phyloP scores from a whole-genome alignment of 192 early-diverging fungal genomes.

The Backusella psychrophila region DNA sequence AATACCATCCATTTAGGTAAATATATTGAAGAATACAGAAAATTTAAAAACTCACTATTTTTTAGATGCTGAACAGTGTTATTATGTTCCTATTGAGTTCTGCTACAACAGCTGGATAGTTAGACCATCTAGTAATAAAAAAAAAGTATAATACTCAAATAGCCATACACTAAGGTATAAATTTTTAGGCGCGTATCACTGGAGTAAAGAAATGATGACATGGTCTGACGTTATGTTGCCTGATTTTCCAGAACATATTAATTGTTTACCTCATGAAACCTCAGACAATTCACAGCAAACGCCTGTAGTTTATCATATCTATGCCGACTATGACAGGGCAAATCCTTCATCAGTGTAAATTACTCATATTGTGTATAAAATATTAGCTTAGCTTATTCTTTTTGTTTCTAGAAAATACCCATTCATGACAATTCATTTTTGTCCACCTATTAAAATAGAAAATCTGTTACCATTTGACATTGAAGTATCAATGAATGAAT shows the following conservation, averaged over 20 bases:
- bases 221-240: slow-evolving; percentile 59
- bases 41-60: background rate
- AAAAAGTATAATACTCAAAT: background rate
- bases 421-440: slow-evolving; percentile 56
- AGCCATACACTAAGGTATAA: background rate
- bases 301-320: slow-evolving; percentile 39
- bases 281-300: background rate
- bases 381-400: background rate
- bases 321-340: slow-evolving; percentile 28
- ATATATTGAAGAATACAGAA: no score
- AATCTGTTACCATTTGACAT: slow-evolving; percentile 80
- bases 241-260: slow-evolving; percentile 29
- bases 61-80: slow-evolving; percentile 45
- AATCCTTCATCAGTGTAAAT: background rate
- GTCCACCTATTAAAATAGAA: slow-evolving; percentile 67
- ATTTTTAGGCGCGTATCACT: slow-evolving; percentile 53
- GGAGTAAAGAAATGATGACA: slow-evolving; percentile 64
- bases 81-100: slow-evolving; percentile 65
- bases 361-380: no score
- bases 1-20: background rate
- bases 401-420: slow-evolving; percentile 46
- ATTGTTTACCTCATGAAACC: slow-evolving; percentile 27
- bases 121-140: slow-evolving; percentile 44
- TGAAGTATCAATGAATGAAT: slow-evolving; percentile 18
- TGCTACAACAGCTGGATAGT: slow-evolving; percentile 65